Conservation (phyloP, 225 moss, liverwort and hornwort genomes). For the Climacium dendroides region DNA sequence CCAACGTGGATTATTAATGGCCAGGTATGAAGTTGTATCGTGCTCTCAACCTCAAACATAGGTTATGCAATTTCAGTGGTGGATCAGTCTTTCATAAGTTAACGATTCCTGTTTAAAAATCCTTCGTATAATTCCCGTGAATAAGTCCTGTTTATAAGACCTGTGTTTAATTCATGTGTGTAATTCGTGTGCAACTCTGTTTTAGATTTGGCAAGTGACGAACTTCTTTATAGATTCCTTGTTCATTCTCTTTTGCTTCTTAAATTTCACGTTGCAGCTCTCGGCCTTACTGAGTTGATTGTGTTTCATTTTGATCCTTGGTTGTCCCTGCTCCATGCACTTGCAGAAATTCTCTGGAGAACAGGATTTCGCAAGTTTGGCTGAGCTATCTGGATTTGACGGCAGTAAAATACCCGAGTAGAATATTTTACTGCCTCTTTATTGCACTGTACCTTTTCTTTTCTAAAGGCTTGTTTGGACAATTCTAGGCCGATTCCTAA, state of each 20-base stretch:
- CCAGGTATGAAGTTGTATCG: slow-evolving; percentile 29
- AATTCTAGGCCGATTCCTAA: no score
- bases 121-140: not conserved
- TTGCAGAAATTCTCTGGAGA: slow-evolving; percentile 75
- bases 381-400: slow-evolving; percentile 49
- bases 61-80: not conserved
- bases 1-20: slow-evolving; percentile 97
- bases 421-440: not conserved
- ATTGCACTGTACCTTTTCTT: not conserved
- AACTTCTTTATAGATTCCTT: not conserved
- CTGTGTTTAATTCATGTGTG: not conserved
- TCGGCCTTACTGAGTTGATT: not conserved
- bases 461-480: not conserved
- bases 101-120: not conserved
- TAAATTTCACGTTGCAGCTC: not conserved
- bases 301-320: not conserved
- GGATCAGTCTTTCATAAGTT: not conserved
- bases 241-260: not conserved
- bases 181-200: not conserved
- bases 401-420: slow-evolving; percentile 11
- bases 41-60: not conserved
- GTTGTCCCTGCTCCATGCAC: not conserved
- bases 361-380: slow-evolving; percentile 64
- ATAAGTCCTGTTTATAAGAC: not conserved
- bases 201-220: not conserved